These are phyloP conservation scores for Lophium mytilinum DNA, from an alignment of 495 filamentous ascomycete species.

Conservation along the genomic window DNA sequence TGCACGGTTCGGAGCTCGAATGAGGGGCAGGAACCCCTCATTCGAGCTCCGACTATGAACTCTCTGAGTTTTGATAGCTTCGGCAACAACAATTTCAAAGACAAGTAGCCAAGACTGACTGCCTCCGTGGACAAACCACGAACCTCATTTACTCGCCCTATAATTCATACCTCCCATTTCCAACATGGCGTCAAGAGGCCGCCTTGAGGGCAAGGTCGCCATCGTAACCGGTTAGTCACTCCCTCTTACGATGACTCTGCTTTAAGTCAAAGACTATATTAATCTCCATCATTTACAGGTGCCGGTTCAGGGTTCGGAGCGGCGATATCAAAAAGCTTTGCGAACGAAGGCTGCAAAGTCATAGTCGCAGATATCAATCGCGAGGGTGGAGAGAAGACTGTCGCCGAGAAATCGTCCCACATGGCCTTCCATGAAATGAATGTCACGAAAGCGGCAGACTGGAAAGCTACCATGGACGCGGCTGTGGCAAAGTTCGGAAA, in stretches of 20 bases:
- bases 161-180: not conserved
- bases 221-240: constrained; percentile 22
- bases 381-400: constrained; percentile 20
- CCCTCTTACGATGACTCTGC: not conserved
- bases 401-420: constrained; percentile 10
- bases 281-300: constrained; percentile 5
- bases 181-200: constrained; percentile 14
- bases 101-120: not conserved
- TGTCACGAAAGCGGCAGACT: constrained; percentile 24
- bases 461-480: constrained; percentile 25
- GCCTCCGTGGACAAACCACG: too few relatives aligned
- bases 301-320: constrained; percentile 30
- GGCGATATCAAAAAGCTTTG: constrained; percentile 24
- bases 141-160: not conserved
- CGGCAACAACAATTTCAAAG: too few relatives aligned
- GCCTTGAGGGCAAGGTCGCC: constrained; percentile 27
- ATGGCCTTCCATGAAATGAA: constrained; percentile 28
- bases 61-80: too few relatives aligned
- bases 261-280: not conserved
- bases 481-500: constrained; percentile 20
- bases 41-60: too few relatives aligned
- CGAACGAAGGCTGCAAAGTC: constrained; percentile 26
- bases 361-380: constrained; percentile 27
- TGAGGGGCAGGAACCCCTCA: too few relatives aligned
- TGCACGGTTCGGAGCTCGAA: too few relatives aligned